A percentile compares a stretch with the other conserved stretches of the same genome.
These are phyloP conservation scores for Curvularia eragrostidis DNA, from an alignment of 2,329 filamentous ascomycete genomes.

Conservation along the genomic window DNA sequence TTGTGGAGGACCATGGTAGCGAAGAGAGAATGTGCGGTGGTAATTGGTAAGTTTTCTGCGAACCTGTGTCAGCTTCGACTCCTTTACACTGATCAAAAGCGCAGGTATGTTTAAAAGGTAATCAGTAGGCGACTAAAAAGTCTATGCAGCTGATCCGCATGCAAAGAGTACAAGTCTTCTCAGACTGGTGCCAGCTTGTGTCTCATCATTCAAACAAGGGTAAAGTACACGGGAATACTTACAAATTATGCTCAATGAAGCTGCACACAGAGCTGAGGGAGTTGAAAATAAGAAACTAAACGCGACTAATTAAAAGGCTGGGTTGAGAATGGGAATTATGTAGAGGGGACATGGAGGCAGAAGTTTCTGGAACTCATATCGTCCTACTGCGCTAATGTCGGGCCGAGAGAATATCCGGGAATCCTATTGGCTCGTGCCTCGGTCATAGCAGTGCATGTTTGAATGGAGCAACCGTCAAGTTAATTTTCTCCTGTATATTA, in stretches of 20 bases:
- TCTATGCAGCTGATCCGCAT: slow-evolving; percentile 67
- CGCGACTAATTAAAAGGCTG: slow-evolving; percentile 1
- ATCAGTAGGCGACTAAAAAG: slow-evolving; percentile 37
- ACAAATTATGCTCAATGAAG: slow-evolving; percentile 14
- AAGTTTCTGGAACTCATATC: slow-evolving; percentile 36
- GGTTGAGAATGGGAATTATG: slow-evolving; percentile 22
- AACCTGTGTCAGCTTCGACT: slow-evolving; percentile 13
- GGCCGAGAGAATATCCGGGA: slow-evolving; percentile 18
- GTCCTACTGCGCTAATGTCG: slow-evolving; percentile 15
- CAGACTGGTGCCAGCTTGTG: slow-evolving; percentile 71
- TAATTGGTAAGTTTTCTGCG: slow-evolving; percentile 1
- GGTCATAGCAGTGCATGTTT: not conserved
- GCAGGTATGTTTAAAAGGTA: slow-evolving; percentile 5
- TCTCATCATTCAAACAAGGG: slow-evolving; percentile 60
- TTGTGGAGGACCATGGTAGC: slow-evolving; percentile 94
- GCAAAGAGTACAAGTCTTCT: slow-evolving; percentile 69
- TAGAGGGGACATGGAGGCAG: slow-evolving; percentile 24
- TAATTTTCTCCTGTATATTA: not conserved
- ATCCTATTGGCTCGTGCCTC: slow-evolving; percentile 8
- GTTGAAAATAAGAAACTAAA: slow-evolving; percentile 7
- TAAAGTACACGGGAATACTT: slow-evolving; percentile 14
- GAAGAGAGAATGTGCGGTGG: slow-evolving; percentile 12
- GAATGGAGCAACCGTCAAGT: not conserved
- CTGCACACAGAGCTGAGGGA: not conserved
- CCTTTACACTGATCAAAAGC: slow-evolving; percentile 10